A percentile compares a stretch with the other conserved stretches of the same genome.
Evolutionary conservation across 805 yeast species (phyloP).

Genomic region (Saccharomycodes ludwigii): DNA sequence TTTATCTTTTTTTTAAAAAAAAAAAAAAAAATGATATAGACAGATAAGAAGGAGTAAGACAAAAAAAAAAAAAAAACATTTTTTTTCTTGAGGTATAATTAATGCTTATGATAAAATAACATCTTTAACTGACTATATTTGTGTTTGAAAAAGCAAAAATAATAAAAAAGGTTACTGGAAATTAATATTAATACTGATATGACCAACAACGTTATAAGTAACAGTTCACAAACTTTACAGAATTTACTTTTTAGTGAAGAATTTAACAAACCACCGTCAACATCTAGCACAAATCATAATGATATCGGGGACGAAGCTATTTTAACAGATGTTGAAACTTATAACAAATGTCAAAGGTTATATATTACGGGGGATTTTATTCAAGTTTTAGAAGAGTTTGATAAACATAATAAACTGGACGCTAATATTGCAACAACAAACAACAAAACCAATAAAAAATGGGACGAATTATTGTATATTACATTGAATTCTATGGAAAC

Average conservation of each 20-base stretch:
- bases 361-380: conserved; percentile 1
- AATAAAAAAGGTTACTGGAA: not conserved
- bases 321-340: not conserved
- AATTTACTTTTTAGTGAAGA: conserved; percentile 1
- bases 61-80: too few species aligned
- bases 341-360: not conserved
- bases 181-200: too few species aligned
- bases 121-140: too few species aligned
- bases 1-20: too few species aligned
- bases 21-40: too few species aligned
- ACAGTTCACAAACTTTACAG: conserved; percentile 1
- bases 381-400: not conserved
- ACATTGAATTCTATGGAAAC: not conserved
- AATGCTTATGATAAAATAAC: too few species aligned
- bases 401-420: not conserved
- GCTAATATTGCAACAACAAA: not conserved
- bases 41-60: too few species aligned
- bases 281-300: too few species aligned
- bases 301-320: too few species aligned
- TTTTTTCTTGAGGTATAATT: too few species aligned
- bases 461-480: not conserved
- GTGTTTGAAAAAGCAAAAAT: not conserved
- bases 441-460: not conserved
- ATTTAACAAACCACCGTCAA: not conserved
- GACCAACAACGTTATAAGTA: too few species aligned